Evolutionary conservation across 2,329 filamentous ascomycete species (phyloP).

Genomic region (Aureobasidium sp.): DNA sequence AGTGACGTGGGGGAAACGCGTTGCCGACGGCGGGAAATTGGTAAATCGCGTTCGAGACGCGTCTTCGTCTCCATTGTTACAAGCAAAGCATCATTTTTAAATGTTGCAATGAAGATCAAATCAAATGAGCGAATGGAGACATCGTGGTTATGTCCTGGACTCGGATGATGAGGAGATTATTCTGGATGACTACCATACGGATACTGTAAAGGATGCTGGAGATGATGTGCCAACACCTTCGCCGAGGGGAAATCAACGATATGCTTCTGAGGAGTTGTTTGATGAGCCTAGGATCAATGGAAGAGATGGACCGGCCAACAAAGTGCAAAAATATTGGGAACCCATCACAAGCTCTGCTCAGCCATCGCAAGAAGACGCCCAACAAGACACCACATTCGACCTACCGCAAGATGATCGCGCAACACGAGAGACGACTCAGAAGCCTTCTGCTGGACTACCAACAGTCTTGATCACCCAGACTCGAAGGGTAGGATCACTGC

Average conservation of each 20-base stretch:
- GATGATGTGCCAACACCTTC: neutral
- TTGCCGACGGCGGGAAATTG: neutral
- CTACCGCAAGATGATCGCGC: neutral
- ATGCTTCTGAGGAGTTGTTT: constrained; percentile 5
- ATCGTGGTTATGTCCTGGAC: constrained; percentile 55
- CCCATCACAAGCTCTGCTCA: neutral
- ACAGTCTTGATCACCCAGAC: constrained; percentile 17
- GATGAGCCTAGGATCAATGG: neutral
- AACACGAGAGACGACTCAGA: neutral
- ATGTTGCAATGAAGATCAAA: neutral
- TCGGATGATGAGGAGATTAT: constrained; percentile 53
- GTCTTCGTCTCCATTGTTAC: neutral
- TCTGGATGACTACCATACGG: neutral
- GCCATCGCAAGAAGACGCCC: neutral
- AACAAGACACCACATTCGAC: constrained; percentile 7
- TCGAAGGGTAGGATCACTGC: neutral
- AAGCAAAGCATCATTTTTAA: neutral
- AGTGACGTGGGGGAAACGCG: neutral
- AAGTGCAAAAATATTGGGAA: neutral
- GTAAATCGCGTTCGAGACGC: neutral
- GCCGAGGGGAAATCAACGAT: neutral
- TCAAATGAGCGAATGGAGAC: constrained; percentile 56
- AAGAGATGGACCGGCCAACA: neutral
- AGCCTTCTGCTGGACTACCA: constrained; percentile 10
- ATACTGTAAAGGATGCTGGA: neutral